Base-by-base conservation (phyloP, 257 asterid species). In the Lantana camara region DNA sequence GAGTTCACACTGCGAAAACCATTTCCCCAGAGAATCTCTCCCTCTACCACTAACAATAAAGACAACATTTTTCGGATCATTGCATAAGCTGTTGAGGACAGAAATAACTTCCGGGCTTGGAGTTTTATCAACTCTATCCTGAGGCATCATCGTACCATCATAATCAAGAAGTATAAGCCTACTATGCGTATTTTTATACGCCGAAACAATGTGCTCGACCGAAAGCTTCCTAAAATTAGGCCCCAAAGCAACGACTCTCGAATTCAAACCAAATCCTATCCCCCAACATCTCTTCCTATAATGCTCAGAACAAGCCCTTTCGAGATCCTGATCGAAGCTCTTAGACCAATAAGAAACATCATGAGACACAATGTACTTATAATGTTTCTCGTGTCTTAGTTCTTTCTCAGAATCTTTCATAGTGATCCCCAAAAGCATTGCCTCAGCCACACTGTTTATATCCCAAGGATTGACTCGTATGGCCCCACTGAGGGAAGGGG, bases 381-480 rank as follows among this genome's bases (percentile, higher is more conserved):
- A 87, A 70, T 92, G 97, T 68, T 89, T 89, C 68, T 89, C 96
- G 4, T 92, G 98, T 21, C 95, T 81, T 74, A 87, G 3, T 68
- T 82, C 86, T 69, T 89, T 89, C 67, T 92, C 98, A 0, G 75
- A 64, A 49, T 92, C 96, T 0, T 60, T 48, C 95, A 89, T 83
- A 11, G 60, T 42, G n/a, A 85, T 69, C 5, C 91, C 97, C 29
- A 38, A 60, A 68, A 63, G 37, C 95, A 92, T 89, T 0, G 83
- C 98, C 22, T 80, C 88, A 0, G 95, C 77, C 24, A 92, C 95
- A 32, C 87, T 69, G 16, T 68, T 81, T 48, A 87, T 75, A 37
- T 87, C 75, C 97, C 95, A 89, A 2, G 98, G 98, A 41, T 92
- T 92, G n/a, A 91, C 95, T 14, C 98, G 80, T 57, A 91, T 84